Base-by-base conservation (phyloP, 495 filamentous ascomycete genomes). In the Xylaria nigripes region DNA sequence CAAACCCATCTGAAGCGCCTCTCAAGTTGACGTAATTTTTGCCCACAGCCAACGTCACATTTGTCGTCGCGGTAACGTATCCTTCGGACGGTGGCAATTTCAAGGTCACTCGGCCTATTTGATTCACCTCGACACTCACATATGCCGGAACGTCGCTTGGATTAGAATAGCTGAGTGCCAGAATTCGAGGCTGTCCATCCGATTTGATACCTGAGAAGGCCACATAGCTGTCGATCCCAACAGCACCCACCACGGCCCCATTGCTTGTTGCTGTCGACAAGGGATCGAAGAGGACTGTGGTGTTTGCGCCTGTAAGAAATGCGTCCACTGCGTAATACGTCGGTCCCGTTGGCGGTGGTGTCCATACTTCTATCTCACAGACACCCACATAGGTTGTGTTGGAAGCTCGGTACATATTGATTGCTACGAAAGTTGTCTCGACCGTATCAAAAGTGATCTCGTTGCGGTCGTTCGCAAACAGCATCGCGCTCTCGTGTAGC, bases 331-430 rank as follows among this genome's bases (percentile, higher is more conserved):
- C 63, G 51, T 58, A 59, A 27, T 65, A 64, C 3, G 47, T 51
- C 19, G 67, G 64, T 0, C 61, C 57, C 10, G 23, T 13, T 13
- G 29, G 23, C 21, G 66, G 59, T 8, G 61, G 65, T 13, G 56
- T 61, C 69, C 68, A 72, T n/a, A 72, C 65, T 43, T 72, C 65
- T 16, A 72, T 52, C 51, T 72, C 69, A 48, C 66, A 67, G 18
- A 72, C 47, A 6, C 66, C 69, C 8, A 72, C 69, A 23, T 45
- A 68, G 19, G 60, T 43, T 0, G 55, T 36, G 3, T 50, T 30
- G 18, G 63, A 59, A 32, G 60, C 52, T 9, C 64, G 68, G 46
- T 57, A 69, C 58, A 72, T 22, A 29, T 67, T 68, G 25, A 72
- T 58, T 1, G 62, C 58, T 27, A 72, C 13, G 12, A 66, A 65